Base-by-base conservation (phyloP, 176 grass and related monocot genomes). In the Hsuehochloa calcarea region DNA sequence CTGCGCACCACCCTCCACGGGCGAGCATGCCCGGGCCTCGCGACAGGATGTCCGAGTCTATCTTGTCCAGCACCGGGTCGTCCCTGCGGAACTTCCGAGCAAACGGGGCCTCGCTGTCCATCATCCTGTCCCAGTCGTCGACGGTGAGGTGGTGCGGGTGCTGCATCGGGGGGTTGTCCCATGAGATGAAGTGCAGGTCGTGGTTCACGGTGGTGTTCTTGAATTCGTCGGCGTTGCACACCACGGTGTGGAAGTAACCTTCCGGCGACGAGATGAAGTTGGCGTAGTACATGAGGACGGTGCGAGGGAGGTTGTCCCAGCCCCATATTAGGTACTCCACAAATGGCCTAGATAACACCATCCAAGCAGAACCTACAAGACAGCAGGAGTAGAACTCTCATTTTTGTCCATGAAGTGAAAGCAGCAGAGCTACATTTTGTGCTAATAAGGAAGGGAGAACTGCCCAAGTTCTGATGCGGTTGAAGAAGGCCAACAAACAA, bases 241-340 rank as follows among this genome's bases (percentile, higher is more conserved):
- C 81, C 37, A 97, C 94, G 0, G 94, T 97, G 85, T 97, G 94
- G 87, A 97, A 97, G 85, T 97, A 97, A 6, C 94, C 90, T 78
- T 97, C 94, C 23, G 94, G 94, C 0, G 94, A 94, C 4, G 94
- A 97, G 82, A 97, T 87, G 85, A 97, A 97, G 77, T 97, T 97
- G 37, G 94, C 89, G 82, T 97, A 92, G 85, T 97, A 97, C 94
- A 97, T 94, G 56, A 97, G 90, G 25, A 89, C 71, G 9, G 92
- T 94, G 15, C 94, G 89, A 4, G 94, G 94, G 6, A 97, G 88
- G 85, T 97, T 97, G 75, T 97, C 94, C 92, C 92, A 97, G 0
- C 94, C 94, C 94, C 92, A 97, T 54, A 97, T 97, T 70, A 86
- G 87, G 87, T 97, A 97, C 74, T 97, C 94, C 35, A 97, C 85